Evolutionary conservation across 306 rosid species (phyloP), one percentile per base, ranked within the genome.

Genomic region (Malus asiatica): DNA sequence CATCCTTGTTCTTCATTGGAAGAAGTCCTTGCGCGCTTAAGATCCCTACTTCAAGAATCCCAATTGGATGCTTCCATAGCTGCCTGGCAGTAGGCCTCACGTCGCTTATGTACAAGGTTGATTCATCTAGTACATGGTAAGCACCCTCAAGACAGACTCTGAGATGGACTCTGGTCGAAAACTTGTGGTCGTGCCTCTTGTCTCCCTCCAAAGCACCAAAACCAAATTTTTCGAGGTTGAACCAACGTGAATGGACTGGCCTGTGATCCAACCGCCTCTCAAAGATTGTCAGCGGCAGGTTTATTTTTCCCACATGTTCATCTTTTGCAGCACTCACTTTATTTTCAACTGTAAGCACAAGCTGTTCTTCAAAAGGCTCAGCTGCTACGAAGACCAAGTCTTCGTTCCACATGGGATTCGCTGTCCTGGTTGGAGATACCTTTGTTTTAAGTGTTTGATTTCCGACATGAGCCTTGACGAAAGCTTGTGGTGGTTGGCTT

Each of bases 41-140:
- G 11, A 92, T 92, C 62, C 97, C 97, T 13, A 92, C 93, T 86
- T 92, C 96, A 72, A 92, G 91, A 70, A 92, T 92, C 46, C 97
- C 93, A 62, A 92, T 79, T 13, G 93, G 96, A 25, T 92, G 91
- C 84, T 92, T 92, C 97, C 97, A 92, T 2, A 90, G 87, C 79
- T 90, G 93, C 66, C 87, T 79, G 11, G 93, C 90, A 14, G 97
- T 90, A 55, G 97, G 88, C 80, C 96, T 84, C 29, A 88, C 90
- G 55, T 92, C 93, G 78, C 97, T 92, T 13, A 92, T 83, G 71
- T 90, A 90, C 93, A 92, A 81, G 1, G 93, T 90, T 1, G 93
- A 92, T 66, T 92, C 97, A 76, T 92, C 97, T 5, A 92, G 75
- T 7, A 92, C 97, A 83, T 92, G 97, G 71, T 92, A 92, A 59